These are phyloP conservation scores for Penicillium palitans DNA, from an alignment of 2,329 filamentous ascomycete species.

Conservation along the genomic window DNA sequence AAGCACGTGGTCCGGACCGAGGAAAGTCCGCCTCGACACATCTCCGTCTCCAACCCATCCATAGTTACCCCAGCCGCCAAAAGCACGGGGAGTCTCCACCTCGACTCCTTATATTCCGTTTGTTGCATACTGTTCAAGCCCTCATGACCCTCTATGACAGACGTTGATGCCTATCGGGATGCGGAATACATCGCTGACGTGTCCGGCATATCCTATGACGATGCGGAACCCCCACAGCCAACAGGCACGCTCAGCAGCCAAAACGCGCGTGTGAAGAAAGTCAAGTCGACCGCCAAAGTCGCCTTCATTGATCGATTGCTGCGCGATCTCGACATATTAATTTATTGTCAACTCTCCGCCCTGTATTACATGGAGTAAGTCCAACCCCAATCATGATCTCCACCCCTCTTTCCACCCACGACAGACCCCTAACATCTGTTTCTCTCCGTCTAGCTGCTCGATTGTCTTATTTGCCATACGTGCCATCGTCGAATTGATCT, in stretches of 20 bases:
- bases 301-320: slow-evolving; percentile 57
- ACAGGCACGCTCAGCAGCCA: slow-evolving; percentile 20
- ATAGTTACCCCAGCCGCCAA: slow-evolving; percentile 5
- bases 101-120: slow-evolving; percentile 5
- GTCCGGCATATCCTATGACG: slow-evolving; percentile 40
- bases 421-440: background rate
- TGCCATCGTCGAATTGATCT: slow-evolving; percentile 56
- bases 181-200: slow-evolving; percentile 50
- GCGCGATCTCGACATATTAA: slow-evolving; percentile 58
- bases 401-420: background rate
- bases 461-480: slow-evolving; percentile 58
- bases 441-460: slow-evolving; percentile 52
- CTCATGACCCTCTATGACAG: slow-evolving; percentile 51
- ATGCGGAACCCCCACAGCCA: slow-evolving; percentile 22
- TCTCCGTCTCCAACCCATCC: background rate
- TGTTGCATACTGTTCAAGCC: slow-evolving; percentile 31
- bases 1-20: slow-evolving; percentile 25
- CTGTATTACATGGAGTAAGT: slow-evolving; percentile 65
- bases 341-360: slow-evolving; percentile 62
- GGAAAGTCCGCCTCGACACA: slow-evolving; percentile 16
- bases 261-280: slow-evolving; percentile 34
- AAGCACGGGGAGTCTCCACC: slow-evolving; percentile 10
- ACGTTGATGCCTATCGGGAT: slow-evolving; percentile 48
- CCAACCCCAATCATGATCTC: background rate
- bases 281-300: slow-evolving; percentile 43